phyloP scores from a whole-genome alignment of 2,329 filamentous ascomycete species.

The Clarireedia hainanense region DNA sequence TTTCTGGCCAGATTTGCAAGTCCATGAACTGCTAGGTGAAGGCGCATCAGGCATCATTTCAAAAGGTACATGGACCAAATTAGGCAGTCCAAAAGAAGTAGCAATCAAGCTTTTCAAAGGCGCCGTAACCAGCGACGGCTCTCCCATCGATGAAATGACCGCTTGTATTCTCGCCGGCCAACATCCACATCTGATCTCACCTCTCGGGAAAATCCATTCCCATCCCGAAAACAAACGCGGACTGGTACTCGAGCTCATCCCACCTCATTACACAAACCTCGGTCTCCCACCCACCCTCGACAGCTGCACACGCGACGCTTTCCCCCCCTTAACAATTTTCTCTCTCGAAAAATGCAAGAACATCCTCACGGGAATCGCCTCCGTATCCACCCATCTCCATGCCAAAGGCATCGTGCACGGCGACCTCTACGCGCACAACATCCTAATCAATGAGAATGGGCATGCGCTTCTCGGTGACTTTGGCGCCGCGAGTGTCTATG shows the following conservation, averaged over 20 bases:
- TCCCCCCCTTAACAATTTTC: conserved; percentile 28
- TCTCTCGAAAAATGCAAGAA: conserved; percentile 27
- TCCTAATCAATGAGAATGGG: conserved; percentile 33
- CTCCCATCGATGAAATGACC: conserved; percentile 41
- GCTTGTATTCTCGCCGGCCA: conserved; percentile 39
- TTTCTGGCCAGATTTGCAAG: conserved; percentile 34
- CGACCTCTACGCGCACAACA: conserved; percentile 41
- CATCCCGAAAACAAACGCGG: conserved; percentile 34
- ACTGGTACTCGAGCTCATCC: conserved; percentile 40
- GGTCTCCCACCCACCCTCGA: conserved; percentile 38
- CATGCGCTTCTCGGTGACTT: conserved; percentile 42
- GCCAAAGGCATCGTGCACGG: conserved; percentile 37
- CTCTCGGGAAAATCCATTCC: conserved; percentile 36
- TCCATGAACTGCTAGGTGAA: conserved; percentile 36
- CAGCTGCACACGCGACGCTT: conserved; percentile 39
- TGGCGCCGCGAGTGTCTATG: conserved; percentile 40
- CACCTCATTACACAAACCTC: conserved; percentile 35
- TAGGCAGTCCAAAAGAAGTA: conserved; percentile 30
- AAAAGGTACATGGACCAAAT: conserved; percentile 32
- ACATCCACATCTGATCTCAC: conserved; percentile 38
- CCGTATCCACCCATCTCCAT: conserved; percentile 38
- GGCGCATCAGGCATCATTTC: conserved; percentile 41
- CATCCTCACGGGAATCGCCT: conserved; percentile 36
- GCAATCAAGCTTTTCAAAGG: conserved; percentile 43
- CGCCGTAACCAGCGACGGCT: conserved; percentile 39